phyloP scores from a whole-genome alignment of 2,329 filamentous ascomycete species.

The Rasamsonia emersonii region DNA sequence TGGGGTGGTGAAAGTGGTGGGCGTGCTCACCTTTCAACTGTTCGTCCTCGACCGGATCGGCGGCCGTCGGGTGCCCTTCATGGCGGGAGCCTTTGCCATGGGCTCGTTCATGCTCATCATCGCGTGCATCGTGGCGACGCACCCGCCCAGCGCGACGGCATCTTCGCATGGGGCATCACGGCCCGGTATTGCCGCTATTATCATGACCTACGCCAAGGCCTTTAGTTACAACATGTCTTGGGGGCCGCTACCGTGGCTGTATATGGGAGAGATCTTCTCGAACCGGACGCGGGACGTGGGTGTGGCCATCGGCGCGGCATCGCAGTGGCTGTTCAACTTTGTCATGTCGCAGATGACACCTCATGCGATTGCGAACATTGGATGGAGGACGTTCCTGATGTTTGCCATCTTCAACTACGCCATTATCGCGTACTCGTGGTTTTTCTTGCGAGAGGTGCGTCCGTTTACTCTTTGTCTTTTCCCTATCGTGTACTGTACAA shows the following conservation, averaged over 20 bases:
- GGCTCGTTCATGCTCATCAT: constrained; percentile 46
- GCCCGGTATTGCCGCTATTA: constrained; percentile 39
- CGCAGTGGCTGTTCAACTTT: constrained; percentile 34
- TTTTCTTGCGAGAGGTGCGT: constrained; percentile 33
- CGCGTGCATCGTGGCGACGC: constrained; percentile 38
- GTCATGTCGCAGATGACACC: constrained; percentile 32
- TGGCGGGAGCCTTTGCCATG: constrained; percentile 43
- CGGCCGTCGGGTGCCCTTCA: constrained; percentile 41
- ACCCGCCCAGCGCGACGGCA: constrained; percentile 30
- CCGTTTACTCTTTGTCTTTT: not conserved
- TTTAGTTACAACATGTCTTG: constrained; percentile 33
- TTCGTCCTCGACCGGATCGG: constrained; percentile 44
- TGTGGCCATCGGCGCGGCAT: constrained; percentile 25
- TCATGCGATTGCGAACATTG: constrained; percentile 38
- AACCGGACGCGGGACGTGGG: constrained; percentile 27
- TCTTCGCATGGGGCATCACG: constrained; percentile 22
- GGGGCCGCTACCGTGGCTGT: constrained; percentile 30
- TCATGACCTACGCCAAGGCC: constrained; percentile 45
- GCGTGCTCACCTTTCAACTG: constrained; percentile 39
- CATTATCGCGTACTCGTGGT: constrained; percentile 36
- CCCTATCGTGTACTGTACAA: not conserved
- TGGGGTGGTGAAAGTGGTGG: constrained; percentile 44
- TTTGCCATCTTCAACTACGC: constrained; percentile 43
- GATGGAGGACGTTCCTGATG: constrained; percentile 44
- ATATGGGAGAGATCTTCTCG: constrained; percentile 30